phyloP scores from a whole-genome alignment of 1,284 basidiomycete species.

The Termitomyces sp. region DNA sequence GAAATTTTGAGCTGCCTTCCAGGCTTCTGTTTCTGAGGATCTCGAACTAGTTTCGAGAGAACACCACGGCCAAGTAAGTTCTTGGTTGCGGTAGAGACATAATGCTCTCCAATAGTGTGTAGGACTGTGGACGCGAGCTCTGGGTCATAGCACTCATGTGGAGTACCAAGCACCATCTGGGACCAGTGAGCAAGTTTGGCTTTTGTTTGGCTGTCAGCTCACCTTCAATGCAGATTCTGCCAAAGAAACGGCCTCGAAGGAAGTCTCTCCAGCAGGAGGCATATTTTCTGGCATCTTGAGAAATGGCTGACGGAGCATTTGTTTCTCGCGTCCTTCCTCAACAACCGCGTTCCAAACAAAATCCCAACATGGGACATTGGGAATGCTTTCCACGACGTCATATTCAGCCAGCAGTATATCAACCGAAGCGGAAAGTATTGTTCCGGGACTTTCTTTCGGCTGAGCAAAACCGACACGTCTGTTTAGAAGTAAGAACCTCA shows the following conservation, averaged over 20 bases:
- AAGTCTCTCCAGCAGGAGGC: constrained; percentile 25
- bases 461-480: constrained; percentile 59
- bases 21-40: constrained; percentile 55
- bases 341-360: constrained; percentile 67
- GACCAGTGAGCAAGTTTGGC: not conserved
- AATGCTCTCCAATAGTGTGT: constrained; percentile 46
- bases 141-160: constrained; percentile 60
- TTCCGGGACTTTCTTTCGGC: constrained; percentile 31
- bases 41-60: constrained; percentile 60
- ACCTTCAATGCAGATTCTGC: constrained; percentile 74
- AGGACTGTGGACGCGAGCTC: constrained; percentile 55
- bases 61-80: constrained; percentile 58
- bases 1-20: constrained; percentile 73
- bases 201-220: constrained; percentile 3
- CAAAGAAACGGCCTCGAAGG: constrained; percentile 40
- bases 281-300: constrained; percentile 41
- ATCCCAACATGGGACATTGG: constrained; percentile 51
- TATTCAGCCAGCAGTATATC: constrained; percentile 43
- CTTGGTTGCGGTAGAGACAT: constrained; percentile 49
- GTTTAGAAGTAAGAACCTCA: constrained; percentile 16
- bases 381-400: constrained; percentile 44
- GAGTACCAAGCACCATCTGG: constrained; percentile 71
- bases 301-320: constrained; percentile 55
- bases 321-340: constrained; percentile 73
- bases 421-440: constrained; percentile 43